These are phyloP conservation scores for Fusarium fujikuroi DNA, from an alignment of 2,329 filamentous ascomycete species.

Conservation along the genomic window DNA sequence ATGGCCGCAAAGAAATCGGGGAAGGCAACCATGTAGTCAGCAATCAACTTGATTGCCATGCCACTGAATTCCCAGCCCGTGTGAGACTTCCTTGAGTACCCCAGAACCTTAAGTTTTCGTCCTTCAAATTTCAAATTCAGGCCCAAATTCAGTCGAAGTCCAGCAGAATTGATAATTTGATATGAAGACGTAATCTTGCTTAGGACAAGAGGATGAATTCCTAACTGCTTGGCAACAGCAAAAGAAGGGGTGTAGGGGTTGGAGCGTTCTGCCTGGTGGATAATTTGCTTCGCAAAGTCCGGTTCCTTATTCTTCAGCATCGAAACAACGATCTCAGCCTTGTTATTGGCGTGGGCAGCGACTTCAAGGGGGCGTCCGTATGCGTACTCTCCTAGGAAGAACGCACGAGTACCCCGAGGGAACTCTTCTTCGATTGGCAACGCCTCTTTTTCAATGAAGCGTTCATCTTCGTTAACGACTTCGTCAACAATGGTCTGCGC, in stretches of 20 bases:
- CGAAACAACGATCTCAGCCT: constrained; percentile 82
- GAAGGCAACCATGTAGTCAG: constrained; percentile 91
- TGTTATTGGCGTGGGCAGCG: constrained; percentile 76
- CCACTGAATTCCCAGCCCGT: constrained; percentile 96
- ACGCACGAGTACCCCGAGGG: constrained; percentile 81
- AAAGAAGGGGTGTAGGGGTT: constrained; percentile 88
- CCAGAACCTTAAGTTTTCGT: constrained; percentile 93
- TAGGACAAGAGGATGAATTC: constrained; percentile 85
- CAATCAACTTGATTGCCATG: constrained; percentile 82
- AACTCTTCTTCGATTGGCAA: constrained; percentile 92
- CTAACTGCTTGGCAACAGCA: constrained; percentile 83
- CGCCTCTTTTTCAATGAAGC: constrained; percentile 91
- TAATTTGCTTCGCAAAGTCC: constrained; percentile 83
- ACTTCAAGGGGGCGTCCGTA: constrained; percentile 93
- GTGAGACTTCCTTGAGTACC: constrained; percentile 87
- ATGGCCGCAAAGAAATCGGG: constrained; percentile 95
- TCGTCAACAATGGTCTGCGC: constrained; percentile 90
- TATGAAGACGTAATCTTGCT: constrained; percentile 98
- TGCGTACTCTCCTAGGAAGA: constrained; percentile 93
- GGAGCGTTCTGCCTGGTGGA: constrained; percentile 72
- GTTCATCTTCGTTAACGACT: constrained; percentile 88
- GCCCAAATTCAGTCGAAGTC: constrained; percentile 86
- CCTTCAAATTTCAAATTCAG: constrained; percentile 97
- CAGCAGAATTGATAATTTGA: constrained; percentile 80
- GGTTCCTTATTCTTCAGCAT: constrained; percentile 77